Percentiles rank a stretch among this genome's conserved stretches.
phyloP scores from a whole-genome alignment of 2,329 filamentous ascomycete species.

The Penicillium sp. region DNA sequence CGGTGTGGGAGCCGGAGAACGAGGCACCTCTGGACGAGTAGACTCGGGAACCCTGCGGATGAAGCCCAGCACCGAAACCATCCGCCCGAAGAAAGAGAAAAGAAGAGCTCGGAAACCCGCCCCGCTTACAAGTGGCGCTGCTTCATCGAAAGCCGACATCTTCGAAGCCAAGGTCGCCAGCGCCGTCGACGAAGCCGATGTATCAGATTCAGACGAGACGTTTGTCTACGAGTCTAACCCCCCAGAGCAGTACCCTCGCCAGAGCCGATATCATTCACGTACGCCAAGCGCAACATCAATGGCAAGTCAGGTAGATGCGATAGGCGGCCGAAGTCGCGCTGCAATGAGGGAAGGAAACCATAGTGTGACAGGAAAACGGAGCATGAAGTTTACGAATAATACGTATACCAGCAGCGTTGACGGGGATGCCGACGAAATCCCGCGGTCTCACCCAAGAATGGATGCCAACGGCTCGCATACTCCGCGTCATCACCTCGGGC shows the following conservation, averaged over 20 bases:
- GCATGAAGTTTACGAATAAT: slow-evolving; percentile 92
- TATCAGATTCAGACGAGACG: slow-evolving; percentile 96
- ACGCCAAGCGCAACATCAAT: slow-evolving; percentile 91
- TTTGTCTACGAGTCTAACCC: slow-evolving; percentile 99
- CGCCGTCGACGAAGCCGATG: slow-evolving; percentile 93
- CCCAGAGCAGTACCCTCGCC: slow-evolving; percentile 62
- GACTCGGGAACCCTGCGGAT: slow-evolving; percentile 76
- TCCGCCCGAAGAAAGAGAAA: slow-evolving; percentile 91
- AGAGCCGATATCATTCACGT: slow-evolving; percentile 84
- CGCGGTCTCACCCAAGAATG: slow-evolving; percentile 65
- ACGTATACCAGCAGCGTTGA: slow-evolving; percentile 69
- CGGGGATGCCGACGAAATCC: slow-evolving; percentile 69
- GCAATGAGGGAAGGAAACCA: slow-evolving; percentile 68
- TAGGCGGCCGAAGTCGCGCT: slow-evolving; percentile 63
- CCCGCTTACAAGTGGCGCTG: slow-evolving; percentile 55
- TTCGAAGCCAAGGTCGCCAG: slow-evolving; percentile 97
- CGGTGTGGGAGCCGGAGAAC: slow-evolving; percentile 63
- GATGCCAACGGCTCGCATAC: slow-evolving; percentile 61
- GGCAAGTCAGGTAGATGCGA: slow-evolving; percentile 55
- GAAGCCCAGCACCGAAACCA: slow-evolving; percentile 93
- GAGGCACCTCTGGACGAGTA: slow-evolving; percentile 62
- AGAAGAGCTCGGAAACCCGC: slow-evolving; percentile 81
- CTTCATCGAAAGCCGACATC: slow-evolving; percentile 94
- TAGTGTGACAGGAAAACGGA: slow-evolving; percentile 76
- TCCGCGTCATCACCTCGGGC: slow-evolving; percentile 76